A percentile compares a stretch with the other conserved stretches of the same genome.
These are phyloP conservation scores for Kregervanrija fluxuum DNA, from an alignment of 805 yeast species.

Conservation along the genomic window DNA sequence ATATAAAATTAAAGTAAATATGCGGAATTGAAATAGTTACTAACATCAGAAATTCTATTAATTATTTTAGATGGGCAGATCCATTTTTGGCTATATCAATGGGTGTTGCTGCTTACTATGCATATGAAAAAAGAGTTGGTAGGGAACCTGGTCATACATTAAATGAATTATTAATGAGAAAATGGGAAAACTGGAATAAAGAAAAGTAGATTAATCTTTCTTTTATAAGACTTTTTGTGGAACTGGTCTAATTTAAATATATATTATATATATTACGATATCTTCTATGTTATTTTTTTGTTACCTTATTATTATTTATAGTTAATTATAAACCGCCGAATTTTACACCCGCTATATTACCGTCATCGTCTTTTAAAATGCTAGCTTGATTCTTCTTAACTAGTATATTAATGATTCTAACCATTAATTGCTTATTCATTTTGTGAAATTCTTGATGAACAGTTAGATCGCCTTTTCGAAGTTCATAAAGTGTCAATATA, in stretches of 20 bases:
- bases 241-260: not conserved
- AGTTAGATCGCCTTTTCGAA: slow-evolving; percentile 58
- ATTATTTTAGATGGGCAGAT: slow-evolving; percentile 39
- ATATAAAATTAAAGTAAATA: not conserved
- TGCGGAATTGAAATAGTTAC: not conserved
- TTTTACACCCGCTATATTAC: slow-evolving; percentile 66
- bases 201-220: not conserved
- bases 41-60: no score
- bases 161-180: slow-evolving; percentile 36
- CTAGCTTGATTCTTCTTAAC: slow-evolving; percentile 69
- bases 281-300: no score
- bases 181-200: slow-evolving; percentile 3
- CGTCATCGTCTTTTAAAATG: slow-evolving; percentile 52
- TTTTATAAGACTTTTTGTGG: slow-evolving; percentile 1
- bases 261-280: no score
- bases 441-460: slow-evolving; percentile 51
- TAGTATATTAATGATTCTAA: slow-evolving; percentile 47
- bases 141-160: slow-evolving; percentile 55
- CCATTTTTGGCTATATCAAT: slow-evolving; percentile 57
- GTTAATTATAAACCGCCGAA: slow-evolving; percentile 6
- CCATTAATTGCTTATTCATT: slow-evolving; percentile 51
- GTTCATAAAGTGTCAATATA: slow-evolving; percentile 76
- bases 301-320: no score
- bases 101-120: slow-evolving; percentile 57
- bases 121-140: slow-evolving; percentile 52